Evolutionary conservation across 108 stramenopile genomes (phyloP), one percentile per base, ranked within the genome.

Genomic region (Fragilaria crotonensis): DNA sequence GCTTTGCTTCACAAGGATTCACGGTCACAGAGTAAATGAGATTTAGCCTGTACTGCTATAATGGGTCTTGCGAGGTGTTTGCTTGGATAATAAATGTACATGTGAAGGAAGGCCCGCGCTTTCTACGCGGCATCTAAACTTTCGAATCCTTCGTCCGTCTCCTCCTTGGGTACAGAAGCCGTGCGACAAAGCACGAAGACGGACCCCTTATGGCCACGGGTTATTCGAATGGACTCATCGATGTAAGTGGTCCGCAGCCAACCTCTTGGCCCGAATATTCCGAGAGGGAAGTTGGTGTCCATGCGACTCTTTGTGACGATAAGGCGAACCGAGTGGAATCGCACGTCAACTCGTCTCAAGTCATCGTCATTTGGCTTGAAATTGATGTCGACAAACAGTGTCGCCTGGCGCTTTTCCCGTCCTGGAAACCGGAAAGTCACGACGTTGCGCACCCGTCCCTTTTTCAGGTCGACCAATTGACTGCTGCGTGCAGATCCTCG

Each of bases 121-220:
- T n/a, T n/a, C n/a, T n/a, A n/a, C n/a, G n/a, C n/a, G n/a, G n/a
- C n/a, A n/a, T n/a, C n/a, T n/a, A n/a, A n/a, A n/a, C n/a, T n/a
- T n/a, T n/a, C n/a, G n/a, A n/a, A n/a, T n/a, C n/a, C n/a, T n/a
- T n/a, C n/a, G n/a, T n/a, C n/a, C n/a, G n/a, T n/a, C n/a, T n/a
- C n/a, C n/a, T n/a, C 7, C 14, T 41, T 14, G 36, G 36, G 14
- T 14, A 11, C 11, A 41, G 36, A 41, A 41, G 14, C 36, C 14
- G 36, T 41, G 14, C 83, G 73, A n/a, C 68, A 70, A 49, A 90
- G 62, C 36, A 90, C 71, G 52, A 90, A 90, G 0, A 90, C 85
- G 54, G 76, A 78, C 30, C 89, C 89, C 57, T 90, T 90, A 58
- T 87, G 81, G 7, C 89, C 89, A n/a, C 89, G 56, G 1, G 89